Evolutionary conservation across 2,329 filamentous ascomycete genomes (phyloP), one percentile per base, ranked within the genome.

Genomic region (Myrmaecium sp.): DNA sequence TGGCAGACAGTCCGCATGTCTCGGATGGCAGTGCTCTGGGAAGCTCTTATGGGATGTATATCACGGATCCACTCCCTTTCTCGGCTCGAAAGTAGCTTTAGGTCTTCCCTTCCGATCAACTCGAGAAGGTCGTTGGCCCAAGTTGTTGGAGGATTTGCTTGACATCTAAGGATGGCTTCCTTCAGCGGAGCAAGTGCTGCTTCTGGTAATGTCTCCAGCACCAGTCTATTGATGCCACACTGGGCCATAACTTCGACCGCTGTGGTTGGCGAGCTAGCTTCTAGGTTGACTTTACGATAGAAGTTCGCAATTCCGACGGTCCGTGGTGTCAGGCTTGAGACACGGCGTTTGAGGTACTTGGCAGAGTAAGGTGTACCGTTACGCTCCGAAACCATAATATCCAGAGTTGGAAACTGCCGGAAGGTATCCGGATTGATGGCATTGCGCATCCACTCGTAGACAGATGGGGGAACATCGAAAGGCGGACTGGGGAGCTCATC

Each of bases 171-270:
- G 21, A 95, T 82, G 4, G 76, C 73, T 52, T 95, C 84, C 44
- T 77, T 75, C 9, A 95, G 59, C 0, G 80, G 77, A 2, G 75
- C 69, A 28, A 79, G 66, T n/a, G 94, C 62, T 14, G 80, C 73
- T 49, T 92, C 82, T 2, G 89, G 86, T 1, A 95, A 58, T 1
- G 79, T 83, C 35, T 92, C 80, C 10, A 95, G 63, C 25, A 84
- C 57, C 14, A 65, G 58, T 6, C 54, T 51, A 5, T 65, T 72
- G 24, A 93, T 69, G 0, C 75, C 74, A 33, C 74, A 74, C 22
- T 69, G 58, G 31, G 74, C 63, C 54, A 94, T 74, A 14, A 74
- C 62, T 43, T 89, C 74, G 3, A 91, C 75, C 35, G 77, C 68
- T 35, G 74, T 66, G 4, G 66, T 57, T 15, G 64, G 60, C 8